Conservation (phyloP, 768 basidiomycete species). For the Lactifluus rugatus region DNA sequence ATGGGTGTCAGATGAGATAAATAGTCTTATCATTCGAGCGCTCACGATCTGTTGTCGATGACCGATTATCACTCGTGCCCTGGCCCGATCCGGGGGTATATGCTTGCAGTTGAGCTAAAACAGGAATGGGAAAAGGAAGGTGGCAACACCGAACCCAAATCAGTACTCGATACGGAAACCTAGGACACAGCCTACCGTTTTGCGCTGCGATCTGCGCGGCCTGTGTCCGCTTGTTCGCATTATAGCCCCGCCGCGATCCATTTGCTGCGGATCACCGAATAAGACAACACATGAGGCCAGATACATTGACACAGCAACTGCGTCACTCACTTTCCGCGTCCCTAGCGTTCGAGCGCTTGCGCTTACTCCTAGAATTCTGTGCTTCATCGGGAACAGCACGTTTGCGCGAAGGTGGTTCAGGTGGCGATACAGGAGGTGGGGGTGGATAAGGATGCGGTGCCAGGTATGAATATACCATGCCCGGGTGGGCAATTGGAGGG, state of each 20-base stretch:
- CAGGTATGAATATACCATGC: conserved; percentile 13
- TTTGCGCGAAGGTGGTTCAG: conserved; percentile 6
- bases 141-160: conserved; percentile 9
- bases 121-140: conserved; percentile 16
- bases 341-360: conserved; percentile 11
- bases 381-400: conserved; percentile 8
- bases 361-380: conserved; percentile 3
- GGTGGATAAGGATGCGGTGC: conserved; percentile 4
- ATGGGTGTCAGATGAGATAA: not conserved
- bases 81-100: conserved; percentile 9
- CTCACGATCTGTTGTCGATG: conserved; percentile 9
- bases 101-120: conserved; percentile 32
- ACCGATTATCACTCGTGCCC: not conserved
- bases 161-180: conserved; percentile 1
- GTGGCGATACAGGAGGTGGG: not conserved
- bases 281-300: not conserved
- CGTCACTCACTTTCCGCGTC: conserved; percentile 7
- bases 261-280: conserved; percentile 9
- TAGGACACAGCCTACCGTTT: conserved; percentile 38
- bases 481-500: conserved; percentile 8
- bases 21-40: not conserved
- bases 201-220: conserved; percentile 55
- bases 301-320: not conserved
- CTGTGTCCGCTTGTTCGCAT: conserved; percentile 62
- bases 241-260: conserved; percentile 57